Evolutionary conservation across 208 protist genomes (phyloP).

Genomic region (Lotmaria passim): DNA sequence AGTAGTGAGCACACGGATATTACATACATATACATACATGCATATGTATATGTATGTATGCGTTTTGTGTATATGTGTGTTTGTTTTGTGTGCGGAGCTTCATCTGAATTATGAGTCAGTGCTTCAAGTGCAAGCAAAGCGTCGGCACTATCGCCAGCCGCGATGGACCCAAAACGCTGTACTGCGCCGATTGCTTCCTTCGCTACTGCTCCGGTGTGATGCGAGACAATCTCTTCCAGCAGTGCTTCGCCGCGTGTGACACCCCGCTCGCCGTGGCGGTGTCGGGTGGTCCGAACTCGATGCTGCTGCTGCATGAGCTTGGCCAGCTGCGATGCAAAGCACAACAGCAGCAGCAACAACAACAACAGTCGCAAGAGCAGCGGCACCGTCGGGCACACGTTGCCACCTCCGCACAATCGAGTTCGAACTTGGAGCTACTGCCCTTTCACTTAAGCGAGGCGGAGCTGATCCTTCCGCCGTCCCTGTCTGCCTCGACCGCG

Average conservation of each 20-base stretch:
- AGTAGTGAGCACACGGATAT: too few relatives aligned
- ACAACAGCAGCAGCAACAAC: background rate
- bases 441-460: constrained; percentile 77
- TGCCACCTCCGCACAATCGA: too few relatives aligned
- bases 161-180: constrained; percentile 66
- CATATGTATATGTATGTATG: background rate
- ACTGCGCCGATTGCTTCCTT: constrained; percentile 79
- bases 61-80: background rate
- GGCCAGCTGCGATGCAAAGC: constrained; percentile 45
- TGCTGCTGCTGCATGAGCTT: constrained; percentile 73
- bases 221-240: constrained; percentile 59
- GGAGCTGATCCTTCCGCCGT: constrained; percentile 56
- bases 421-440: constrained; percentile 51
- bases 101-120: constrained; percentile 28
- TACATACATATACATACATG: background rate
- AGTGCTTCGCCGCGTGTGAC: constrained; percentile 65
- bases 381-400: too few relatives aligned
- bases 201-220: constrained; percentile 57
- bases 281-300: constrained; percentile 68
- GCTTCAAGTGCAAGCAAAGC: constrained; percentile 79
- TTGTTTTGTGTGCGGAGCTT: background rate
- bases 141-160: constrained; percentile 58
- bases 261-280: constrained; percentile 74
- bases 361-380: background rate
- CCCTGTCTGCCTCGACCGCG: background rate